These are phyloP conservation scores for Kodamaea laetipori DNA, from an alignment of 805 yeast genomes.

Conservation along the genomic window DNA sequence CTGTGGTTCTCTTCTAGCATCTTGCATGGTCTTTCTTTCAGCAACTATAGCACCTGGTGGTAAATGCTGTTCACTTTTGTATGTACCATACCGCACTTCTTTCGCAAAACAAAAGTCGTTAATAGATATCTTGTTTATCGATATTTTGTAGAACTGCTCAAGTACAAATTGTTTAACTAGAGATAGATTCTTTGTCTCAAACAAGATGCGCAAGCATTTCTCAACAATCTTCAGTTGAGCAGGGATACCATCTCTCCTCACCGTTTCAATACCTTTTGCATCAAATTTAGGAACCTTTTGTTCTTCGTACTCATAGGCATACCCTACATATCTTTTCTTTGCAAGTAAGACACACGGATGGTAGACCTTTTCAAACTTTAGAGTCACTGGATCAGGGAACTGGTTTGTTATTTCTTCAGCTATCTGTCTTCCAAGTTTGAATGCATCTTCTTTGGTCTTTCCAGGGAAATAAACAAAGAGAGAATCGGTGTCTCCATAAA, in stretches of 20 bases:
- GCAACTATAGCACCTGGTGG: conserved; percentile 94
- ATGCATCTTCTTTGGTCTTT: conserved; percentile 72
- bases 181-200: conserved; percentile 73
- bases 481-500: conserved; percentile 96
- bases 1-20: conserved; percentile 79
- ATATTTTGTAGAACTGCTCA: conserved; percentile 66
- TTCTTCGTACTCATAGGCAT: conserved; percentile 61
- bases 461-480: conserved; percentile 91
- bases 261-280: conserved; percentile 96
- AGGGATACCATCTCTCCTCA: conserved; percentile 91
- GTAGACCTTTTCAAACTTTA: conserved; percentile 92
- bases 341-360: conserved; percentile 80
- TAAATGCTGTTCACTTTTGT: conserved; percentile 66
- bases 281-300: conserved; percentile 72
- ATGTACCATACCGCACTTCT: conserved; percentile 83
- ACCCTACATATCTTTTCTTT: conserved; percentile 91
- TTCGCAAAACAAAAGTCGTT: conserved; percentile 91
- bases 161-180: conserved; percentile 64
- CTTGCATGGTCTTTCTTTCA: conserved; percentile 59
- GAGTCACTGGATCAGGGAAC: conserved; percentile 78
- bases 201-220: conserved; percentile 63
- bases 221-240: conserved; percentile 86
- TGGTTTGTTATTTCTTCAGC: conserved; percentile 60
- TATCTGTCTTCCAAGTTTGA: conserved; percentile 69
- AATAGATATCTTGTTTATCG: conserved; percentile 61